Evolutionary conservation across 2,329 filamentous ascomycete species (phyloP).

Genomic region (Aspergillus terreus): DNA sequence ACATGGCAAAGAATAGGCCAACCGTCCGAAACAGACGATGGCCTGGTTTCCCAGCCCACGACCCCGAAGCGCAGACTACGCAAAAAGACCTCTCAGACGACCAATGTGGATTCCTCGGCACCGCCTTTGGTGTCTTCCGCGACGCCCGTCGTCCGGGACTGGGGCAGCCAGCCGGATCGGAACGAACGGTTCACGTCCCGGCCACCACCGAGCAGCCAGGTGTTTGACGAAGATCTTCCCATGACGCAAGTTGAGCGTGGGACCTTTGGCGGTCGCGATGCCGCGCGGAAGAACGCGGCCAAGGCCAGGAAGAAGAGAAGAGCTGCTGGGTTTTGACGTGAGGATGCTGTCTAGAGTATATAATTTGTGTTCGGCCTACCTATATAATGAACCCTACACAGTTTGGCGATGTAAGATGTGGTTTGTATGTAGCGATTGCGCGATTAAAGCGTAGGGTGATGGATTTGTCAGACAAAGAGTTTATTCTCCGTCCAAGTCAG

Average conservation of each 20-base stretch:
- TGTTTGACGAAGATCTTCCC: constrained; percentile 27
- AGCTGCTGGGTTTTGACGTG: constrained; percentile 38
- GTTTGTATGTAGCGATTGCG: neutral
- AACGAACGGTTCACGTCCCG: constrained; percentile 13
- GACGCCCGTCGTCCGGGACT: constrained; percentile 21
- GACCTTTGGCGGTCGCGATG: constrained; percentile 34
- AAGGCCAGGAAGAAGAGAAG: constrained; percentile 39
- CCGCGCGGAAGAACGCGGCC: constrained; percentile 20
- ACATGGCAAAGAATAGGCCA: constrained; percentile 27
- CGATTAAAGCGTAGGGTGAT: no score
- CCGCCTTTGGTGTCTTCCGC: constrained; percentile 23
- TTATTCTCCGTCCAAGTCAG: no score
- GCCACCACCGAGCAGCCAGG: constrained; percentile 31
- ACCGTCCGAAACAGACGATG: constrained; percentile 16
- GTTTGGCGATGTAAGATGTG: neutral
- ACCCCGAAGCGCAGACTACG: constrained; percentile 22
- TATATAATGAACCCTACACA: no score
- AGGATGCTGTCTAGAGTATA: constrained; percentile 40
- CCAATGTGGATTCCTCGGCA: constrained; percentile 11
- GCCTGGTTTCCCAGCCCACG: constrained; percentile 8
- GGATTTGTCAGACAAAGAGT: no score
- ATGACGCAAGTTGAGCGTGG: constrained; percentile 43
- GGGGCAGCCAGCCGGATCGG: constrained; percentile 33
- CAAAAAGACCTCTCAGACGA: constrained; percentile 23
- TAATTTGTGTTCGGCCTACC: no score